Evolutionary conservation across 2,329 filamentous ascomycete species (phyloP), one percentile per base, ranked within the genome.

Genomic region (Fusarium buxicola): DNA sequence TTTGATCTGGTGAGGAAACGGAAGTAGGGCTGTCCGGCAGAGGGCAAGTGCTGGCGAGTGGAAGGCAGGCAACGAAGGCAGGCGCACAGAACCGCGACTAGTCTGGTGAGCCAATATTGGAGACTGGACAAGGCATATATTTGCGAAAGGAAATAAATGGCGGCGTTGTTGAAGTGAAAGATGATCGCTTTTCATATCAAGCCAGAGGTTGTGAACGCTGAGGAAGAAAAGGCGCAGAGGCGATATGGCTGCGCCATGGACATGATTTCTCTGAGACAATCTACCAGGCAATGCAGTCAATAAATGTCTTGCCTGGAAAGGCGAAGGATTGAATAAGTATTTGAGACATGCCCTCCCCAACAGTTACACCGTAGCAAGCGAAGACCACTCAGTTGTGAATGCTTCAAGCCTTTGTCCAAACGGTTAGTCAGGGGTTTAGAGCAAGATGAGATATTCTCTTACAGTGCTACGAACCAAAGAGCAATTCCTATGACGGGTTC

Each of bases 401-500:
- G 55, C 51, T 53, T 71, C 66, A 64, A 55, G 49, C 56, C 41
- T 52, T 51, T 41, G 43, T 45, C 41, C 53, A 61, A 41, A 24
- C 32, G 45, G 58, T 38, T 32, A 54, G 41, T 38, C 52, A 60
- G 50, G 32, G 35, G 24, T 18, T 30, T 31, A 46, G 13, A 55
- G 49, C 32, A 28, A 50, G 52, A 57, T 71, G 66, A 71, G 65
- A 75, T 72, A 58, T 72, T 74, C 58, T 69, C 59, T 69, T 47
- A 73, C 73, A 71, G 76, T 77, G 49, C 45, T 69, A 77, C 76
- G 61, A 48, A 45, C 48, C 45, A 58, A 53, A 67, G 67, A 65
- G 66, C 62, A 70, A 70, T 58, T 64, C 60, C 64, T 62, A 72
- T 76, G 75, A 77, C 72, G 75, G 76, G 69, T 74, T 74, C 62